phyloP scores from a whole-genome alignment of 805 yeast species.

The Yamadazyma philogaea region DNA sequence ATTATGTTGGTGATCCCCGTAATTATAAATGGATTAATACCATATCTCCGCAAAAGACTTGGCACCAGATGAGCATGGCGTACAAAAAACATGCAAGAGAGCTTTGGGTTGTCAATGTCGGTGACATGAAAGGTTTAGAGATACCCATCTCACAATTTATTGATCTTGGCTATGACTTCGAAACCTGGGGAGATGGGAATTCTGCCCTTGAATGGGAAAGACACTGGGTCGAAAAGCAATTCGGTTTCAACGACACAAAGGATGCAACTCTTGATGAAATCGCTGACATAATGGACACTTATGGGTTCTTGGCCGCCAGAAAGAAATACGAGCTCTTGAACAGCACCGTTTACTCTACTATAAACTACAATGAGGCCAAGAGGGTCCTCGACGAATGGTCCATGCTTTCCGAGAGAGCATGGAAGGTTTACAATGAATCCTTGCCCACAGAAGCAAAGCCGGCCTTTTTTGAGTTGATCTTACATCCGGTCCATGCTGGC shows the following conservation, averaged over 20 bases:
- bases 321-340: conserved; percentile 15
- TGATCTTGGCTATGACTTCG: conserved; percentile 18
- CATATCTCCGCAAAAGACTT: conserved; percentile 19
- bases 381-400: conserved; percentile 15
- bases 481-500: conserved; percentile 18
- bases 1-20: conserved; percentile 27
- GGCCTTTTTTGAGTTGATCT: conserved; percentile 16
- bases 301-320: conserved; percentile 15
- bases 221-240: conserved; percentile 15
- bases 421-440: conserved; percentile 15
- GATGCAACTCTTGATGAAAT: conserved; percentile 13
- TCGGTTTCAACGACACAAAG: conserved; percentile 10
- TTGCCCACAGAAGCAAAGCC: conserved; percentile 15
- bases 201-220: conserved; percentile 12
- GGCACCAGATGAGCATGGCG: conserved; percentile 26
- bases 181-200: conserved; percentile 13
- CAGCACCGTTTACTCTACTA: conserved; percentile 11
- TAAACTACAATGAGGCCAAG: conserved; percentile 17
- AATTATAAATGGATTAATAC: conserved; percentile 27
- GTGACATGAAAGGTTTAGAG: conserved; percentile 25
- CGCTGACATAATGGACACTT: conserved; percentile 16
- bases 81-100: conserved; percentile 17
- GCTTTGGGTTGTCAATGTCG: conserved; percentile 26
- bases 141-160: conserved; percentile 20
- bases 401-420: conserved; percentile 15